phyloP scores from a whole-genome alignment of 495 filamentous ascomycete genomes.

The Chaetomium fimeti region DNA sequence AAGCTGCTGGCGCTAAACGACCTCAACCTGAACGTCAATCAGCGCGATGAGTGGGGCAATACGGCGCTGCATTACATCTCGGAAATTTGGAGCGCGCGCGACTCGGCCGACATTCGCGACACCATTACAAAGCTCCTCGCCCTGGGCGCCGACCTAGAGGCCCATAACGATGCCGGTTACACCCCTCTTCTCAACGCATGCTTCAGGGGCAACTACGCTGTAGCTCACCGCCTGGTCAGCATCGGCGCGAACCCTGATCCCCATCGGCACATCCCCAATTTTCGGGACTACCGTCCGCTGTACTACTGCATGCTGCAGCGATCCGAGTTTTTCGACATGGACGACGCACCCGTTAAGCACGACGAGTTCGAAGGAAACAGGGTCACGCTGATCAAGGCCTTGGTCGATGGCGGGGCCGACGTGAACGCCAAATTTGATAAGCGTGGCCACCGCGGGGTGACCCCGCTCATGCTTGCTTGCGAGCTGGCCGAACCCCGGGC shows the following conservation, averaged over 20 bases:
- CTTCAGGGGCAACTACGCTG: slow-evolving; percentile 32
- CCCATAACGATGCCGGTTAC: slow-evolving; percentile 29
- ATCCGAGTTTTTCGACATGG: slow-evolving; percentile 31
- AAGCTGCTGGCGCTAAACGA: slow-evolving; percentile 30
- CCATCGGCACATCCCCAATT: slow-evolving; percentile 27
- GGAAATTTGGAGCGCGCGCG: slow-evolving; percentile 25
- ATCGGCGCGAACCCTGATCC: slow-evolving; percentile 33
- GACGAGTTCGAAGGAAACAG: slow-evolving; percentile 32
- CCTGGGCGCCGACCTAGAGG: slow-evolving; percentile 33
- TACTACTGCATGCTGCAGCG: slow-evolving; percentile 31
- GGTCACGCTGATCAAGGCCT: slow-evolving; percentile 27
- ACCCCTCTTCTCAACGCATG: slow-evolving; percentile 33
- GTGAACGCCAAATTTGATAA: slow-evolving; percentile 33
- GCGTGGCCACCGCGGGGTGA: slow-evolving; percentile 24
- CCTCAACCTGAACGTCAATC: slow-evolving; percentile 28
- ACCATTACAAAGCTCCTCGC: slow-evolving; percentile 33
- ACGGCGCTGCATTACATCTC: slow-evolving; percentile 34
- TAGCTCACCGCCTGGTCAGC: slow-evolving; percentile 29
- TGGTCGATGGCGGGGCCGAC: slow-evolving; percentile 30
- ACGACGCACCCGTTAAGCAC: slow-evolving; percentile 30
- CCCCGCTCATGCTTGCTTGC: slow-evolving; percentile 33
- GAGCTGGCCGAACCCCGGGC: slow-evolving; percentile 30
- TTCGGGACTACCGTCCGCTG: slow-evolving; percentile 29
- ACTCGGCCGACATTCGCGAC: slow-evolving; percentile 25
- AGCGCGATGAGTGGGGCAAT: slow-evolving; percentile 28